Evolutionary conservation across 345 rosid genomes (phyloP).

Genomic region (Populus tremula): DNA sequence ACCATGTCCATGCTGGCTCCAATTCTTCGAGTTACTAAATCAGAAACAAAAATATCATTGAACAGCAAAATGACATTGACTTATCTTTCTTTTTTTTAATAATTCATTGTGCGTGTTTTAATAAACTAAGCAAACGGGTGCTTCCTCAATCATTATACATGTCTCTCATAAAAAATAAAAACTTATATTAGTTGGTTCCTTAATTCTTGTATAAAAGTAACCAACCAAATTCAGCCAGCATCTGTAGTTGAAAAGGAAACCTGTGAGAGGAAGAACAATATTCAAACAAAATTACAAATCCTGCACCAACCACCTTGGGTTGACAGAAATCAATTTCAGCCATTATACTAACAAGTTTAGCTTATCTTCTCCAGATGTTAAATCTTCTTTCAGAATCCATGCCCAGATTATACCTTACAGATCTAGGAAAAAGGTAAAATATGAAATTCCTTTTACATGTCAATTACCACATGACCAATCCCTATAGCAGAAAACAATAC

Average conservation of each 20-base stretch:
- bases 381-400: constrained; percentile 2
- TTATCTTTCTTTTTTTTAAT: too few species aligned
- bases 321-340: not conserved
- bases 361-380: not conserved
- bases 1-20: not conserved
- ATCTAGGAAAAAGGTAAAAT: not conserved
- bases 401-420: not conserved
- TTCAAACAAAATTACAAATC: not conserved
- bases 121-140: too few species aligned
- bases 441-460: not conserved
- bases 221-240: not conserved
- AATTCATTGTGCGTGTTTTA: too few species aligned
- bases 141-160: too few species aligned
- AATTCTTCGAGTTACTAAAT: not conserved
- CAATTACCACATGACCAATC: not conserved
- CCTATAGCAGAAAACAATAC: not conserved
- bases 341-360: not conserved
- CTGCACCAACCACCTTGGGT: not conserved
- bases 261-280: not conserved
- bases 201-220: too few species aligned
- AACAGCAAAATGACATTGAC: too few species aligned
- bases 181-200: too few species aligned
- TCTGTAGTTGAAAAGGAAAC: not conserved
- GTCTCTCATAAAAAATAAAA: too few species aligned
- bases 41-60: too few species aligned